Evolutionary conservation across 2,329 filamentous ascomycete species (phyloP).

Genomic region (Endoconidiophora laricicola): DNA sequence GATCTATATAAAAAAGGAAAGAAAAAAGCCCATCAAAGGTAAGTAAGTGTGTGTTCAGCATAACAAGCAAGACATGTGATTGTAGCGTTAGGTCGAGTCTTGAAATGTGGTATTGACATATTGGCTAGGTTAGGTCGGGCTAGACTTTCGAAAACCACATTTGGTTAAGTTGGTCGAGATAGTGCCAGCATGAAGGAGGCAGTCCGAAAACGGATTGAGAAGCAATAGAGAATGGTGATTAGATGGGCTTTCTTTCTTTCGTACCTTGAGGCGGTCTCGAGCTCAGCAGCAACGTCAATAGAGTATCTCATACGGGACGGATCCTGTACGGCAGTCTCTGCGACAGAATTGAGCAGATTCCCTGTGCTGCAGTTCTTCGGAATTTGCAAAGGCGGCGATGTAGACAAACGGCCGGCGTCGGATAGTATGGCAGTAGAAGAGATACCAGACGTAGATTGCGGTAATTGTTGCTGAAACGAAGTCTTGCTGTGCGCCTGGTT

Average conservation of each 20-base stretch:
- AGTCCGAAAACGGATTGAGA: not conserved
- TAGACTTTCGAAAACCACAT: no score
- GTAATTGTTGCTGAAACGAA: not conserved
- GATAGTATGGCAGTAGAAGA: not conserved
- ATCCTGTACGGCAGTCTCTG: not conserved
- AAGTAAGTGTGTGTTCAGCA: not conserved
- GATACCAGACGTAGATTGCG: not conserved
- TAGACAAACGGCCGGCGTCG: not conserved
- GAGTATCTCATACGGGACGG: conserved; percentile 10
- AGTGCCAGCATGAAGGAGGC: no score
- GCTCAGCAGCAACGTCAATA: conserved; percentile 7
- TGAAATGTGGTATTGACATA: not conserved
- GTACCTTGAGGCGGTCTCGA: conserved; percentile 9
- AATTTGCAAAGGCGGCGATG: conserved; percentile 2
- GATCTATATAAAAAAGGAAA: conserved; percentile 36
- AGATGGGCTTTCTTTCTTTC: not conserved
- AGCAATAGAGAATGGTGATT: not conserved
- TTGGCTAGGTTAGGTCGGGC: no score
- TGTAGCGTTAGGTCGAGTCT: not conserved
- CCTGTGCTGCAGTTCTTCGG: conserved; percentile 12
- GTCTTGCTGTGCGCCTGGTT: not conserved
- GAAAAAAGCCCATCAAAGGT: no score
- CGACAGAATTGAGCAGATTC: conserved; percentile 8
- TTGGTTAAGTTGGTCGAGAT: no score
- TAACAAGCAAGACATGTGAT: not conserved